Percentiles rank a stretch among this genome's conserved stretches.
Conservation (phyloP, 2,329 filamentous ascomycete species). For the Penicillium rolfsii region DNA sequence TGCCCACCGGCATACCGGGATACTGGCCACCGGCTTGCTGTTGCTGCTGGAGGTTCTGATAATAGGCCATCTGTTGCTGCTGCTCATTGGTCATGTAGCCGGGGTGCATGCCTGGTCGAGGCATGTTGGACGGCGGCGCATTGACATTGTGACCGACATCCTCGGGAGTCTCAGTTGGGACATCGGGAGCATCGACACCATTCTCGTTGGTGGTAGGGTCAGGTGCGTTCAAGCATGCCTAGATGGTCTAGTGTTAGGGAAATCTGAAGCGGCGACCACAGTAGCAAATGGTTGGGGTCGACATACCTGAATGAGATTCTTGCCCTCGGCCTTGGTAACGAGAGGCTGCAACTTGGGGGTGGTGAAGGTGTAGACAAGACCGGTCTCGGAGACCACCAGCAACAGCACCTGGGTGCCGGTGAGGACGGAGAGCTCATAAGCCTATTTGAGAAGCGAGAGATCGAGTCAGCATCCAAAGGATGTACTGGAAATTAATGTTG, state of each 20-base stretch:
- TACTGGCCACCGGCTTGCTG: conserved; percentile 71
- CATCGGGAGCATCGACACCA: conserved; percentile 73
- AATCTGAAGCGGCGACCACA: conserved; percentile 4
- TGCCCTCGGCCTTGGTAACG: conserved; percentile 97
- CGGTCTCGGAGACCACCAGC: conserved; percentile 95
- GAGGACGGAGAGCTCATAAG: conserved; percentile 95
- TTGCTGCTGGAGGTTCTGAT: conserved; percentile 76
- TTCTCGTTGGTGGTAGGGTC: conserved; percentile 85
- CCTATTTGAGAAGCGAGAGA: conserved; percentile 57
- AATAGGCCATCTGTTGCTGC: conserved; percentile 78
- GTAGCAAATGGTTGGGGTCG: not conserved
- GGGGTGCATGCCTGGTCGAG: conserved; percentile 67
- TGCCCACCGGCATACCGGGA: conserved; percentile 72
- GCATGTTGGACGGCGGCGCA: conserved; percentile 68
- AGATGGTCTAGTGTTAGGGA: conserved; percentile 23
- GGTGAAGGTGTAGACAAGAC: conserved; percentile 96
- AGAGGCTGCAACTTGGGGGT: conserved; percentile 97
- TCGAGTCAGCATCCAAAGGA: conserved; percentile 2
- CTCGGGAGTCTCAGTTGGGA: conserved; percentile 82
- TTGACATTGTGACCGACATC: conserved; percentile 79
- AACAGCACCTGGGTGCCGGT: conserved; percentile 97
- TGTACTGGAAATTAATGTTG: not conserved
- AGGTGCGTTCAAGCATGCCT: conserved; percentile 96
- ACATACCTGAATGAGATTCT: conserved; percentile 96
- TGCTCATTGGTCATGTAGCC: conserved; percentile 70